Base-by-base conservation (phyloP, 2,329 filamentous ascomycete genomes). In the Nigrograna mackinnonii region DNA sequence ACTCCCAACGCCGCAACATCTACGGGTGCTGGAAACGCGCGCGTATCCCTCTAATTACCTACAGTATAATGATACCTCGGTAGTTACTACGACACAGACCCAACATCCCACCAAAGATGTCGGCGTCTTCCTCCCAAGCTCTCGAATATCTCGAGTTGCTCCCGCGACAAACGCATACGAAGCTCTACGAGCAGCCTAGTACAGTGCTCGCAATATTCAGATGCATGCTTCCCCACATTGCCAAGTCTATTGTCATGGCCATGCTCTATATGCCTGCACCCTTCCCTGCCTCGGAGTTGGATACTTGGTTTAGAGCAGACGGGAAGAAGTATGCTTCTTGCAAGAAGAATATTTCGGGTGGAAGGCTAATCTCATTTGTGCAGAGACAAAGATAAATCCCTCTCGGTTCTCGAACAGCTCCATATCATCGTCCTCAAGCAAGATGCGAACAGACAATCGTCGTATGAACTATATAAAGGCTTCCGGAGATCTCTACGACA, bases 191-290 rank as follows among this genome's bases (percentile, higher is more conserved):
- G 73, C 91, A 96, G 76, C 94, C 94, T 21, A 95, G 92, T 31
- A 96, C 94, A 2, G 88, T 91, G 26, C 84, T 99, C 54, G 94
- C 94, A 54, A 91, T 99, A 61, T 97, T 97, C 69, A 84, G 94
- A 55, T 91, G 94, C 73, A 96, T 99, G 91, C 81, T 99, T 44
- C 90, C 94, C 44, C 88, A 95, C 63, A 74, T 97, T 89, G 92
- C 94, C 57, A 97, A 99, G 78, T 90, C 85, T 13, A 87, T 99
- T 61, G 92, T 99, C 47, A 96, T 96, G 86, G 88, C 89, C 28
- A 84, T 99, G 60, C 83, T 99, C 4, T 99, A 96, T 73, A 87
- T 95, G 75, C 88, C 89, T 30, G 78, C 81, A 9, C 89, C 94
- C 0, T 82, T 97, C 50, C 80, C 83, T 2, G 79, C 89, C n/a